Evolutionary conservation across 495 filamentous ascomycete species (phyloP).

Genomic region (Oleoguttula mirabilis): DNA sequence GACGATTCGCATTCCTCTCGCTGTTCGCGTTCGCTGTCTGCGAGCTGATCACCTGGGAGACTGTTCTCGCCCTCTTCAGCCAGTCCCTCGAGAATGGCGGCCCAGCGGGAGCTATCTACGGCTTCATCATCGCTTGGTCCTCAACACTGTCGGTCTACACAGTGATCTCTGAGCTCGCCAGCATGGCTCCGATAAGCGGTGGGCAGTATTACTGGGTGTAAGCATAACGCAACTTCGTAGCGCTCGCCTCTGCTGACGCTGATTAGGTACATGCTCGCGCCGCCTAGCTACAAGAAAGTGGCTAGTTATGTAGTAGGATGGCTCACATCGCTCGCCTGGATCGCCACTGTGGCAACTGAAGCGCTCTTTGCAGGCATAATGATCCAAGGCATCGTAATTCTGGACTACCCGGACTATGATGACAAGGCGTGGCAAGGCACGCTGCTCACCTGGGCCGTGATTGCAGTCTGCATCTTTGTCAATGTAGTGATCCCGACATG

Average conservation of each 20-base stretch:
- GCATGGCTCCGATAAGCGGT: constrained; percentile 21
- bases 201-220: constrained; percentile 32
- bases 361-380: constrained; percentile 19
- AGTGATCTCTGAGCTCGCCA: constrained; percentile 26
- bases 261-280: constrained; percentile 26
- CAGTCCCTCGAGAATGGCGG: constrained; percentile 27
- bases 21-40: constrained; percentile 16
- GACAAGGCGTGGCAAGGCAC: constrained; percentile 23
- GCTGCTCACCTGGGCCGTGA: constrained; percentile 21
- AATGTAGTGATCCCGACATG: constrained; percentile 18
- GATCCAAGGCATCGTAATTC: constrained; percentile 21
- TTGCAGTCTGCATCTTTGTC: constrained; percentile 15
- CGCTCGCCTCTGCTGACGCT: too few species aligned
- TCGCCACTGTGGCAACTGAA: constrained; percentile 15
- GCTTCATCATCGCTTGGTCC: constrained; percentile 19
- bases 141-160: constrained; percentile 19
- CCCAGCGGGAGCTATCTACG: constrained; percentile 24
- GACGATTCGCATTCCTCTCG: constrained; percentile 12
- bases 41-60: constrained; percentile 17
- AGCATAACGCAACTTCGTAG: too few species aligned
- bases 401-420: constrained; percentile 23
- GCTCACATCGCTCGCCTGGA: constrained; percentile 23
- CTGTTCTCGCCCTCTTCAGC: constrained; percentile 13
- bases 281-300: constrained; percentile 20
- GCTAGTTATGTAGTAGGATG: constrained; percentile 28